These are phyloP conservation scores for Elsinoe australis DNA, from an alignment of 2,329 filamentous ascomycete genomes.

Conservation along the genomic window DNA sequence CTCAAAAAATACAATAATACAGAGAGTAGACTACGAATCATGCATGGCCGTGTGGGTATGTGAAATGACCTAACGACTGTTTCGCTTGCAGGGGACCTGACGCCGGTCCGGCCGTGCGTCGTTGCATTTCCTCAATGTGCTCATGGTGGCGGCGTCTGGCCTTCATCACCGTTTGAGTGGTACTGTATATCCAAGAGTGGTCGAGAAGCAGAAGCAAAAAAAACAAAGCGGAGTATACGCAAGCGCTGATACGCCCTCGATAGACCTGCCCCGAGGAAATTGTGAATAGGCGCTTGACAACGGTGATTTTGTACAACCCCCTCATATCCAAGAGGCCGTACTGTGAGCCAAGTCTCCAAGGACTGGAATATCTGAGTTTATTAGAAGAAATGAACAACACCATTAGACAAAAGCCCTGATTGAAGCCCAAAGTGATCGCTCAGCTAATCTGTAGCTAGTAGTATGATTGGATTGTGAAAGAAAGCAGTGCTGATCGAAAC, in stretches of 20 bases:
- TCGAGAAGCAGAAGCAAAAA: neutral
- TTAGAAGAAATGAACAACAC: too few relatives aligned
- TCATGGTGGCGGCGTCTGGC: conserved; percentile 7
- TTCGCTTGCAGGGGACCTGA: neutral
- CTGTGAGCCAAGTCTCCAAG: neutral
- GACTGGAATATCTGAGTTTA: neutral
- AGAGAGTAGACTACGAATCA: too few relatives aligned
- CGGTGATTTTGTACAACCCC: neutral
- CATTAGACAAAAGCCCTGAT: neutral
- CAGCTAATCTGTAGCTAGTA: too few relatives aligned
- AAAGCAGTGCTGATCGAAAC: neutral
- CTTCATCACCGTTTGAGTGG: conserved; percentile 2
- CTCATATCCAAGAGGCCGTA: neutral
- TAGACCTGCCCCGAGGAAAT: conserved; percentile 2
- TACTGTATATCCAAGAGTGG: conserved; percentile 12
- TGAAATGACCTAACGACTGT: conserved; percentile 11
- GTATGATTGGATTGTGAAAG: too few relatives aligned
- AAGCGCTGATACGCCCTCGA: conserved; percentile 2
- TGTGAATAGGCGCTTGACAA: neutral
- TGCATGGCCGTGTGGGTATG: neutral
- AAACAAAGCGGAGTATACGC: neutral
- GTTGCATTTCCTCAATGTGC: conserved; percentile 1
- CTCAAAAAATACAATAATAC: conserved; percentile 4
- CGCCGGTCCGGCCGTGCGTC: conserved; percentile 5
- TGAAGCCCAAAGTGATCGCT: too few relatives aligned